A percentile compares a stretch with the other conserved stretches of the same genome.
Conservation (phyloP, 1,284 basidiomycete genomes). For the Rhodotorula sp. region DNA sequence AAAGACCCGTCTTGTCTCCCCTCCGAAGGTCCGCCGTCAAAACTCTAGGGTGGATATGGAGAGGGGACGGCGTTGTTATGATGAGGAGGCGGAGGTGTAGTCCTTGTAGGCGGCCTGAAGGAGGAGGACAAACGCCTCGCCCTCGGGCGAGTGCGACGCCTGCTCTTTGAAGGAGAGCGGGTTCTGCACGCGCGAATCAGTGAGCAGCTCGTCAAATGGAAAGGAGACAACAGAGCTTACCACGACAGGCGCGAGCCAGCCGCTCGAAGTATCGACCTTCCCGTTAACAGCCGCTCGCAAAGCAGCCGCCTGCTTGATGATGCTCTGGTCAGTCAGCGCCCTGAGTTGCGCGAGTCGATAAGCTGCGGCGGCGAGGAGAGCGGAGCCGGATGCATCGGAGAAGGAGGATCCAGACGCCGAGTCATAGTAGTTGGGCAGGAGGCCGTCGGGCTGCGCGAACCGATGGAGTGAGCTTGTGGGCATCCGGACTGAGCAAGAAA, state of each 20-base stretch:
- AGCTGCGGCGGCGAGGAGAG: constrained; percentile 72
- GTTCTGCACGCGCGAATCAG: constrained; percentile 53
- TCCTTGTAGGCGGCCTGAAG: constrained; percentile 69
- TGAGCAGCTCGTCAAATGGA: not conserved
- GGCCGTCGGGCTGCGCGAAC: constrained; percentile 50
- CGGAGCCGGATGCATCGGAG: constrained; percentile 69
- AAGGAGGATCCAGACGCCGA: constrained; percentile 61
- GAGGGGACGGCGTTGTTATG: no score
- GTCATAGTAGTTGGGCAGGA: constrained; percentile 68
- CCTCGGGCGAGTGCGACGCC: constrained; percentile 60
- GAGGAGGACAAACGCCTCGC: constrained; percentile 68
- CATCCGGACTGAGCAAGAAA: not conserved
- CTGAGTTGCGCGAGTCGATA: constrained; percentile 63
- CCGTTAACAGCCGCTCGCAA: constrained; percentile 57
- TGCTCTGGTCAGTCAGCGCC: constrained; percentile 55
- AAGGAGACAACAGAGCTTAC: not conserved
- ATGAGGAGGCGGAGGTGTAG: constrained; percentile 43
- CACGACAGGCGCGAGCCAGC: constrained; percentile 19
- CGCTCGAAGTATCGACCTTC: constrained; percentile 44
- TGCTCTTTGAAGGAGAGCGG: constrained; percentile 58
- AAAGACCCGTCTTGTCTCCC: no score
- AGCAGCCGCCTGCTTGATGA: constrained; percentile 55
- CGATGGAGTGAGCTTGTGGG: not conserved
- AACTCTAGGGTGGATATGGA: not conserved
- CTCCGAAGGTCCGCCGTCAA: not conserved